Base-by-base conservation (phyloP, 2,329 filamentous ascomycete species). In the Fusarium udum region DNA sequence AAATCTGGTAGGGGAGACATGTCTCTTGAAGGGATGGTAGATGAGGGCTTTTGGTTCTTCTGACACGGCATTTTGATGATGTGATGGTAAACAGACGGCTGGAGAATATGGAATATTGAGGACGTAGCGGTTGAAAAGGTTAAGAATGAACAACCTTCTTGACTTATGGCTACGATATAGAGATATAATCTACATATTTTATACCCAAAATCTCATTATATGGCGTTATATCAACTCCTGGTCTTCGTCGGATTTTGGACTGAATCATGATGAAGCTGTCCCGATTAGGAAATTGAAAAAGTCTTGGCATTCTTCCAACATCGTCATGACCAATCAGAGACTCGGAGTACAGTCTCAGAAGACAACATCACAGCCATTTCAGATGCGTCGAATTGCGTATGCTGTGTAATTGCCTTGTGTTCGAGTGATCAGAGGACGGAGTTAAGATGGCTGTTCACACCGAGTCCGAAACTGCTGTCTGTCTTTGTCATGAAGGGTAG, bases 211-310 rank as follows among this genome's bases (percentile, higher is more conserved):
- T 28, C 4, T 16, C 1, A 14, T 61, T 10, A 7, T 10, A 32
- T 16, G n/a, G 15, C 9, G n/a, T n/a, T 28, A 16, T 15, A 20
- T 39, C 8, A n/a, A 12, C 15, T 37, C 2, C 9, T 20, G 13
- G 15, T 57, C 32, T 8, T 34, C 1, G 9, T 36, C n/a, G 9
- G 10, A 40, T 45, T 7, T 16, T 61, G 45, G 37, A 61, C 55
- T 55, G 57, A 42, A 42, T 32, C 4, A 49, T 16, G 11, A 3
- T n/a, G 26, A 67, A 36, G 39, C 18, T 39, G 28, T 43, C 65
- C 66, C 39, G 20, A 73, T 39, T 37, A 73, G 70, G 71, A 73
- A 73, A 60, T 63, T 46, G 53, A 40, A 71, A 70, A 70, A 67
- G 61, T 73, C 66, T 73, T 73, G 71, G 71, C 70, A 63, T 71